phyloP scores from a whole-genome alignment of 371 early-diverging fungal species.

The Saksenaea oblongispora region DNA sequence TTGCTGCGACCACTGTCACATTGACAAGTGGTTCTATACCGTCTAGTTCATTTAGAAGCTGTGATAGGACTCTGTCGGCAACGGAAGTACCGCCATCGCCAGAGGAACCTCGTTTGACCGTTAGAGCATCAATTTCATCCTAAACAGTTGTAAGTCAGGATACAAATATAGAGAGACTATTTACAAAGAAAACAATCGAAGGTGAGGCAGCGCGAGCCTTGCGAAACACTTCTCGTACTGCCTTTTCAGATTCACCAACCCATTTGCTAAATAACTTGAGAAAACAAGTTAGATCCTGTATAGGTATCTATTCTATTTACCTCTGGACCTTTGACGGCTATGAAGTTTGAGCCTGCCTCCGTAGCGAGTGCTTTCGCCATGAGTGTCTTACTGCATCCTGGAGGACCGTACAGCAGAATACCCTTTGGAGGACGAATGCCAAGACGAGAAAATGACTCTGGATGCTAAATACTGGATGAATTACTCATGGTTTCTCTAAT shows the following conservation, averaged over 20 bases:
- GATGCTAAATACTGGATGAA: constrained; percentile 58
- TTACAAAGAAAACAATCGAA: constrained; percentile 96
- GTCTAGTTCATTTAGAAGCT: constrained; percentile 94
- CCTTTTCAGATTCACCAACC: constrained; percentile 99
- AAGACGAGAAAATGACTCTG: constrained; percentile 84
- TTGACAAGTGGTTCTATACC: constrained; percentile 94
- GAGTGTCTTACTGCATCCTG: constrained; percentile 97
- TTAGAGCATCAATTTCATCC: constrained; percentile 98
- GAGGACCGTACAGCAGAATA: constrained; percentile 96
- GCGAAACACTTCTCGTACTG: constrained; percentile 92
- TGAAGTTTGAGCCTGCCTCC: constrained; percentile 95
- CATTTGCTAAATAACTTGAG: constrained; percentile 92
- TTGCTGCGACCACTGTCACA: constrained; percentile 97
- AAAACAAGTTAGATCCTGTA: constrained; percentile 1
- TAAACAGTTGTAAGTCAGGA: constrained; percentile 25
- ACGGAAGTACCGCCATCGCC: constrained; percentile 81
- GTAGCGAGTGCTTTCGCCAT: constrained; percentile 97
- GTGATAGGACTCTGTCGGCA: constrained; percentile 91
- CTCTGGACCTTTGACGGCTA: constrained; percentile 98
- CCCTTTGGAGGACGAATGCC: constrained; percentile 97
- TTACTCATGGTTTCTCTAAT: not conserved
- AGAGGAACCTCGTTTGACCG: constrained; percentile 74
- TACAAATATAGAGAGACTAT: constrained; percentile 16
- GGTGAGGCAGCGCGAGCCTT: constrained; percentile 95
- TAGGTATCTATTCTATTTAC: constrained; percentile 30